phyloP scores from a whole-genome alignment of 2,329 filamentous ascomycete species.

The Lasiodiplodia theobromae region DNA sequence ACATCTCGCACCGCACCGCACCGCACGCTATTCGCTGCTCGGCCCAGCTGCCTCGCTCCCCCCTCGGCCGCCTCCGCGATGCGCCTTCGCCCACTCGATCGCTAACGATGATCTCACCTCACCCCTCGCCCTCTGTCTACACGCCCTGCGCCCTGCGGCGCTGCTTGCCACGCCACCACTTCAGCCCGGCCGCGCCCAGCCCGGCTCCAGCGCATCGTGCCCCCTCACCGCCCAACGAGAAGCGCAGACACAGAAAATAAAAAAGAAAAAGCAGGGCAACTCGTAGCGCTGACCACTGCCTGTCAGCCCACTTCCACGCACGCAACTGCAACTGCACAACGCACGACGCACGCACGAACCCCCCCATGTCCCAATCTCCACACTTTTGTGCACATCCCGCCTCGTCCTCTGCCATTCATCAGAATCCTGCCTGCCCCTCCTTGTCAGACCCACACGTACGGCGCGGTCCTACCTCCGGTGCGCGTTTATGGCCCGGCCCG shows the following conservation, averaged over 20 bases:
- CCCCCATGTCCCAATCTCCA: not conserved
- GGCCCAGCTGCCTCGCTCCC: not conserved
- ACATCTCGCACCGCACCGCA: not conserved
- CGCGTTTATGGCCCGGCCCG: conserved; percentile 17
- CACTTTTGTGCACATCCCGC: not conserved
- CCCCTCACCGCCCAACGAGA: not conserved
- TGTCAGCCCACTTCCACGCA: not conserved
- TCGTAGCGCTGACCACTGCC: not conserved
- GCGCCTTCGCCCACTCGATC: not conserved
- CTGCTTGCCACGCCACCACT: not conserved
- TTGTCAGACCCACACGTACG: not conserved
- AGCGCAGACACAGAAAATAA: not conserved
- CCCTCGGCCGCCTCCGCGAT: not conserved
- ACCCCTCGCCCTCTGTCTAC: not conserved
- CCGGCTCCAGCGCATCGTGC: not conserved
- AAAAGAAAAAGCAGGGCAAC: not conserved
- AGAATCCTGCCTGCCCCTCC: not conserved
- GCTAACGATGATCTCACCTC: not conserved
- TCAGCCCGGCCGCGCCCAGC: not conserved
- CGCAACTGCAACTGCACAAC: not conserved
- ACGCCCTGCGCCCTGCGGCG: not conserved
- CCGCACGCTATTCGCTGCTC: not conserved
- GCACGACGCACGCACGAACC: not conserved
- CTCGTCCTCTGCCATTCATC: not conserved
- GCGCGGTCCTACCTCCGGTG: conserved; percentile 20